Conservation (phyloP, 2,329 filamentous ascomycete species). For the Endoconidiophora laricicola region DNA sequence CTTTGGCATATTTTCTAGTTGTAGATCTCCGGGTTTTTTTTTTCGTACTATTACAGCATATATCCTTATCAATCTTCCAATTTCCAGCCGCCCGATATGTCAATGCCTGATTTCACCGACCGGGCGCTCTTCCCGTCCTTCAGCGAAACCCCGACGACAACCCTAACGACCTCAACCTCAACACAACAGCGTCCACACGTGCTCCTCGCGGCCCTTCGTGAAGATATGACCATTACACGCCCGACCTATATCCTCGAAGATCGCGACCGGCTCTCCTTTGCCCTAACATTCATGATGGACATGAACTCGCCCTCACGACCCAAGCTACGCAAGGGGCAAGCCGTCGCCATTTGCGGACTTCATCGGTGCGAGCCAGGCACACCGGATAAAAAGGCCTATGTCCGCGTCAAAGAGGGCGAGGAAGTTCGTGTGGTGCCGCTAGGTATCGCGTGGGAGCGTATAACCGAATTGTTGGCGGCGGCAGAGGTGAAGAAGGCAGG, state of each 20-base stretch:
- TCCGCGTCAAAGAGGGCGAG: conserved; percentile 21
- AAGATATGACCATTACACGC: conserved; percentile 32
- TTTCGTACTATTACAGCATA: not conserved
- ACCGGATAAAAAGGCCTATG: conserved; percentile 22
- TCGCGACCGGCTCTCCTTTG: conserved; percentile 24
- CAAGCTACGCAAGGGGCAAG: conserved; percentile 25
- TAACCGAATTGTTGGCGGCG: conserved; percentile 18
- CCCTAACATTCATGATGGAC: conserved; percentile 28
- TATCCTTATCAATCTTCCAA: not conserved
- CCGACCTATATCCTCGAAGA: conserved; percentile 31
- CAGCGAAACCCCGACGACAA: conserved; percentile 16
- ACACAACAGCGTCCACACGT: not conserved
- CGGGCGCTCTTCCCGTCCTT: conserved; percentile 22
- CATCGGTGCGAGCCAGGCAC: conserved; percentile 15
- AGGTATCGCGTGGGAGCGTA: conserved; percentile 13
- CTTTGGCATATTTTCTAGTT: not conserved
- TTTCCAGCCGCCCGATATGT: not conserved
- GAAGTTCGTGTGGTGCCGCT: conserved; percentile 22
- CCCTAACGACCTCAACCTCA: not conserved
- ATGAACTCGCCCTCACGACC: conserved; percentile 20
- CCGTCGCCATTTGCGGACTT: conserved; percentile 22
- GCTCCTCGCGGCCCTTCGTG: conserved; percentile 26
- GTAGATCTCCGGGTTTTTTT: not conserved
- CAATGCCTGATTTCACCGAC: conserved; percentile 19
- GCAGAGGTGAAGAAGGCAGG: conserved; percentile 15